phyloP scores from a whole-genome alignment of 208 protist species.

The Strigomonas culicis region DNA sequence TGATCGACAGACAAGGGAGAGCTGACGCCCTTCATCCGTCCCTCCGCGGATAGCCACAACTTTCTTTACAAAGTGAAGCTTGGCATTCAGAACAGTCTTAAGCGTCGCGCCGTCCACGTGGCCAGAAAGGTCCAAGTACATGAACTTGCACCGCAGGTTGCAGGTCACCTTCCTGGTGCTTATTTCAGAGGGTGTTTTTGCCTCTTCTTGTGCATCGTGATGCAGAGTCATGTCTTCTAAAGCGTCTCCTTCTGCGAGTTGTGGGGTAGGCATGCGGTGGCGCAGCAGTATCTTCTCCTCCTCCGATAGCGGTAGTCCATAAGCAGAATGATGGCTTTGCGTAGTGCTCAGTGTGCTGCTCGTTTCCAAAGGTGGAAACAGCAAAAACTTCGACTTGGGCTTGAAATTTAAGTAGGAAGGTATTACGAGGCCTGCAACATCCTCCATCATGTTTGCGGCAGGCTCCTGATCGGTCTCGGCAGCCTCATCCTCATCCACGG shows the following conservation, averaged over 20 bases:
- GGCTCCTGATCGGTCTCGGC: not conserved
- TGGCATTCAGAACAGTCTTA: slow-evolving; percentile 49
- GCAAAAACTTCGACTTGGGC: slow-evolving; percentile 46
- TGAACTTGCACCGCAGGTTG: slow-evolving; percentile 42
- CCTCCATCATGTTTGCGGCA: too few species aligned
- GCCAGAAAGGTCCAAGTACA: slow-evolving; percentile 73
- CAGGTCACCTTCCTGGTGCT: slow-evolving; percentile 18
- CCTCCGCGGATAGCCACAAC: slow-evolving; percentile 57
- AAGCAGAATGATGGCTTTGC: slow-evolving; percentile 43
- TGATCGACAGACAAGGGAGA: slow-evolving; percentile 67
- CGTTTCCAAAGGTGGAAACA: slow-evolving; percentile 69
- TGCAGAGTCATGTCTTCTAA: slow-evolving; percentile 49
- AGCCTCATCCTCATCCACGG: slow-evolving; percentile 11
- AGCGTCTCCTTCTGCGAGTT: slow-evolving; percentile 48
- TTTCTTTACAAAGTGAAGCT: slow-evolving; percentile 76
- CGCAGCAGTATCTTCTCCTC: slow-evolving; percentile 67
- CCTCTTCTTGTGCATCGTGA: slow-evolving; percentile 84
- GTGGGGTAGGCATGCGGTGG: slow-evolving; percentile 45
- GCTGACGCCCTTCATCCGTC: slow-evolving; percentile 42
- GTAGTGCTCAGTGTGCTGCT: slow-evolving; percentile 27
- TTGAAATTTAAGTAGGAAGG: slow-evolving; percentile 46
- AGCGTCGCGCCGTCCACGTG: slow-evolving; percentile 61
- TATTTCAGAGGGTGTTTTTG: slow-evolving; percentile 82
- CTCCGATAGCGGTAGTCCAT: slow-evolving; percentile 78
- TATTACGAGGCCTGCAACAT: too few species aligned